phyloP scores from a whole-genome alignment of 2,329 filamentous ascomycete species.

The Sporothrix schenckii region DNA sequence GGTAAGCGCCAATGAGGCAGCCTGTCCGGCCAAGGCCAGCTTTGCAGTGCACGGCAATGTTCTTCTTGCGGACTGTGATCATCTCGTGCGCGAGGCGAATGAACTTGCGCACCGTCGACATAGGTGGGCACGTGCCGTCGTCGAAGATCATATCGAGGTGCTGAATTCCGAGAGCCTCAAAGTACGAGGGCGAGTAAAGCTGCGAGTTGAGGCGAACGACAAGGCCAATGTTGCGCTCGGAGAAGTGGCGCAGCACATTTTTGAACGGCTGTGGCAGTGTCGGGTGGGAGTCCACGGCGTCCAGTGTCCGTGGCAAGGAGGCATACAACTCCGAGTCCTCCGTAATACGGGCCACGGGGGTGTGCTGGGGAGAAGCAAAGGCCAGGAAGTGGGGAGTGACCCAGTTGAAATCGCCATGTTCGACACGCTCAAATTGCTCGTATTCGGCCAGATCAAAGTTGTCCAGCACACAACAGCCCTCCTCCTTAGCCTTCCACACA shows the following conservation, averaged over 20 bases:
- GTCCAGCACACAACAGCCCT: conserved; percentile 85
- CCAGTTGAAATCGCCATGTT: conserved; percentile 99
- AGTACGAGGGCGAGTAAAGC: conserved; percentile 95
- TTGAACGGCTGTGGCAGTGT: conserved; percentile 86
- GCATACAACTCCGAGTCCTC: conserved; percentile 73
- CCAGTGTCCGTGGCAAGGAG: conserved; percentile 73
- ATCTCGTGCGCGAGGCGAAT: conserved; percentile 93
- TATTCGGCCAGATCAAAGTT: conserved; percentile 98
- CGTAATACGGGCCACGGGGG: conserved; percentile 72
- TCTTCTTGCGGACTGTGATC: conserved; percentile 87
- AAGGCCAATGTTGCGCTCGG: conserved; percentile 82
- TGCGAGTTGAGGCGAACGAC: conserved; percentile 95
- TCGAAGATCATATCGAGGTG: conserved; percentile 99
- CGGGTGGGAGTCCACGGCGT: conserved; percentile 69
- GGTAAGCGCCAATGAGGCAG: conserved; percentile 93
- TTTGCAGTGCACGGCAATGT: conserved; percentile 98
- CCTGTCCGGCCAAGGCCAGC: conserved; percentile 93
- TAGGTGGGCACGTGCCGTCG: conserved; percentile 90
- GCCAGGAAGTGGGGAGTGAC: conserved; percentile 92
- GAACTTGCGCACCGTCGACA: conserved; percentile 89
- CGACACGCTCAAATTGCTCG: conserved; percentile 90
- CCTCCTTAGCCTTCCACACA: conserved; percentile 98
- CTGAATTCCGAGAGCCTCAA: conserved; percentile 90
- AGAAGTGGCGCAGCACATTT: conserved; percentile 90
- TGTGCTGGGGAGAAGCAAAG: conserved; percentile 90